These are phyloP conservation scores for Lithospermum erythrorhizon DNA, from an alignment of 257 asterid genomes.

Conservation along the genomic window DNA sequence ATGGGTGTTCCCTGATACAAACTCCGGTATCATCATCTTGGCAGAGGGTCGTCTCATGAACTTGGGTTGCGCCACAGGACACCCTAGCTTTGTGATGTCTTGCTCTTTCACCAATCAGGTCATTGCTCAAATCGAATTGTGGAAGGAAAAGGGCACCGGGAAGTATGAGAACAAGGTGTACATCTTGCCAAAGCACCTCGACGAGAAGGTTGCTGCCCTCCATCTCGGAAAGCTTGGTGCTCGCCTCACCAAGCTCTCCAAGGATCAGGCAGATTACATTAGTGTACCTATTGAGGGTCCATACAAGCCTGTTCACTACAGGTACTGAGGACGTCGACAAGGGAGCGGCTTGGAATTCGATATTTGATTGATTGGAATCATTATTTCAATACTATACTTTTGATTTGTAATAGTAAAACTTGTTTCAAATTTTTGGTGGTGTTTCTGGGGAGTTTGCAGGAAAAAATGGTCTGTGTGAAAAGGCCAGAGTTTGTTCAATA, in stretches of 20 bases:
- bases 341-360: neutral
- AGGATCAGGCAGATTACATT: neutral
- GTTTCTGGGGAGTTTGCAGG: neutral
- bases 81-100: neutral
- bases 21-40: slow-evolving; percentile 20
- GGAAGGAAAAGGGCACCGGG: neutral
- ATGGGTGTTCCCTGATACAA: slow-evolving; percentile 29
- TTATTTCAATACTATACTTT: neutral
- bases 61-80: neutral
- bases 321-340: neutral
- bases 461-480: neutral
- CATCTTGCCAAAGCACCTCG: neutral
- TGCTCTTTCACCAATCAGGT: neutral
- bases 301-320: neutral
- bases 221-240: neutral
- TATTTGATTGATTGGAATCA: neutral
- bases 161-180: neutral
- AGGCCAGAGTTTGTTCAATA: neutral
- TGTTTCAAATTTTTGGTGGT: neutral
- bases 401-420: neutral
- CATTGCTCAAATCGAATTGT: neutral
- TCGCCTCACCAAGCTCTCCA: neutral
- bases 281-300: neutral
- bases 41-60: neutral
- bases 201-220: neutral